A percentile compares a stretch with the other conserved stretches of the same genome.
These are phyloP conservation scores for Tuber magnatum DNA, from an alignment of 495 filamentous ascomycete species.

Conservation along the genomic window DNA sequence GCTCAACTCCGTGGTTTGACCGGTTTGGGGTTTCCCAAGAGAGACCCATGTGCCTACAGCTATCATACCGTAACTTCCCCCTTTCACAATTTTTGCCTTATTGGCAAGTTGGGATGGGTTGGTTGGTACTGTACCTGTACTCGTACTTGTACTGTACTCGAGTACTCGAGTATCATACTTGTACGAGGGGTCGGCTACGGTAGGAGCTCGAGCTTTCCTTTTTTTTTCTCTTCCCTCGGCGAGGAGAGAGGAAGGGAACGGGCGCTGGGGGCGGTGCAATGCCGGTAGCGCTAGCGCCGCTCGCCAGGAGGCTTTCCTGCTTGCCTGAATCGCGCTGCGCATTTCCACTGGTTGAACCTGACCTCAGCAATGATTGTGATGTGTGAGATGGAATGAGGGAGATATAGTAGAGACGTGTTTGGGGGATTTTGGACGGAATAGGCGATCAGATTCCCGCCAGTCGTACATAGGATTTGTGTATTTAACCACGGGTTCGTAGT, in stretches of 20 bases:
- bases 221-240: constrained; percentile 1
- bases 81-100: constrained; percentile 23
- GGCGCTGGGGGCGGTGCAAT: not conserved
- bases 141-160: no score
- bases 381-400: not conserved
- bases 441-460: not conserved
- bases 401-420: not conserved
- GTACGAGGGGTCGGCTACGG: constrained; percentile 11
- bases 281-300: not conserved
- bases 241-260: constrained; percentile 15
- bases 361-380: not conserved
- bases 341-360: not conserved
- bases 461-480: not conserved
- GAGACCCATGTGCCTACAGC: constrained; percentile 4
- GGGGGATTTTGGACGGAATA: not conserved
- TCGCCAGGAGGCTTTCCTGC: not conserved
- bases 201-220: constrained; percentile 4
- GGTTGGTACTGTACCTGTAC: no score
- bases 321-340: not conserved
- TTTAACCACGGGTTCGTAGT: not conserved
- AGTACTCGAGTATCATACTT: no score
- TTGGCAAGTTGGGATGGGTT: constrained; percentile 12
- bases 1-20: constrained; percentile 8
- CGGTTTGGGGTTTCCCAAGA: constrained; percentile 2
- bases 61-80: constrained; percentile 7